These are phyloP conservation scores for Yamadazyma oceani DNA, from an alignment of 1,139 yeast species.

Conservation along the genomic window DNA sequence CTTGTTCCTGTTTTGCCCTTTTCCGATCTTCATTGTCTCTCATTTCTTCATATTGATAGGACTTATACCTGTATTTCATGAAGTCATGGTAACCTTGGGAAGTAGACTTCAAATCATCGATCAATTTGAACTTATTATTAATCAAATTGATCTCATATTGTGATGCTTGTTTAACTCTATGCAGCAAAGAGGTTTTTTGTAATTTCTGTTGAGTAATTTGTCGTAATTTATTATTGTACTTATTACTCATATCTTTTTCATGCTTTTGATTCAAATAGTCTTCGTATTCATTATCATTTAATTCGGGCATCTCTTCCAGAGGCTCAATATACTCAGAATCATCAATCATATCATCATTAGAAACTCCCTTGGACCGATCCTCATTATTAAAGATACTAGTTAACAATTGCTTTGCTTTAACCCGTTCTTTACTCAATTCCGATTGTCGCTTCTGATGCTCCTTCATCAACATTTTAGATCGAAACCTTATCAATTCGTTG, in stretches of 20 bases:
- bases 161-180: not conserved
- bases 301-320: constrained; percentile 21
- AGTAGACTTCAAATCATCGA: constrained; percentile 32
- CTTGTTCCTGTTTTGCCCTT: not conserved
- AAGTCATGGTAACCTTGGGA: constrained; percentile 6
- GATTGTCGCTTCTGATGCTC: constrained; percentile 57
- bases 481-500: constrained; percentile 59
- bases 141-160: constrained; percentile 35
- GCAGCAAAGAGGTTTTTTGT: not conserved
- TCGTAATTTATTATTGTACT: not conserved
- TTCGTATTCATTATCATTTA: constrained; percentile 38
- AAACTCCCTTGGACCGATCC: constrained; percentile 21
- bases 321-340: constrained; percentile 23
- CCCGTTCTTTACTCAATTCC: constrained; percentile 53
- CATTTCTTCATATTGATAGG: constrained; percentile 10
- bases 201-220: constrained; percentile 1
- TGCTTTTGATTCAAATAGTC: constrained; percentile 16
- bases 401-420: constrained; percentile 50
- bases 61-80: constrained; percentile 6
- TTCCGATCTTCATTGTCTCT: constrained; percentile 22
- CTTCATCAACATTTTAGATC: constrained; percentile 58
- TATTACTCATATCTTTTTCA: not conserved
- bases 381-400: constrained; percentile 48
- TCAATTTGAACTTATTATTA: constrained; percentile 35
- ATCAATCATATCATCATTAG: constrained; percentile 1